These are phyloP conservation scores for Cytospora chrysosperma DNA, from an alignment of 2,329 filamentous ascomycete genomes.

Conservation along the genomic window DNA sequence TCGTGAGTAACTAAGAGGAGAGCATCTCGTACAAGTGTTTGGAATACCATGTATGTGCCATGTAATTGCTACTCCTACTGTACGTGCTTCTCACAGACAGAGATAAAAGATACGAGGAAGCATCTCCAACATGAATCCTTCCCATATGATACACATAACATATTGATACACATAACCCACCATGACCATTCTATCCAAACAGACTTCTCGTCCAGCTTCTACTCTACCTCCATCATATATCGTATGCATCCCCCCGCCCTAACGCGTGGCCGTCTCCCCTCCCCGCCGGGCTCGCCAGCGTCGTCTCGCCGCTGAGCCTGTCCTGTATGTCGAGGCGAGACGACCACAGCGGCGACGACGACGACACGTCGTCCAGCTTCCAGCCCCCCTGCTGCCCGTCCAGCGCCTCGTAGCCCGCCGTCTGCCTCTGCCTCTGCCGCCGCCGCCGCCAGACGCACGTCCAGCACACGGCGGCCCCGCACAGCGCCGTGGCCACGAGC, in stretches of 20 bases:
- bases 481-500: conserved; percentile 6
- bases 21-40: too few species aligned
- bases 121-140: too few species aligned
- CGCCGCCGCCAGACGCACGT: conserved; percentile 7
- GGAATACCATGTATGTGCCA: too few species aligned
- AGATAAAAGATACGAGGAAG: too few species aligned
- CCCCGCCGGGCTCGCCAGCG: background rate
- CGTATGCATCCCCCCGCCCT: background rate
- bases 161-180: background rate
- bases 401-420: background rate
- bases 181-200: background rate
- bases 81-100: too few species aligned
- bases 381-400: background rate
- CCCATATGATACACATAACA: too few species aligned
- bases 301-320: background rate
- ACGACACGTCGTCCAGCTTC: background rate
- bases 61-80: too few species aligned
- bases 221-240: too few species aligned
- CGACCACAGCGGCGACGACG: too few species aligned
- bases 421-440: too few species aligned
- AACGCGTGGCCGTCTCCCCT: background rate
- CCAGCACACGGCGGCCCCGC: conserved; percentile 18
- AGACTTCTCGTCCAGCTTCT: background rate
- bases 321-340: background rate
- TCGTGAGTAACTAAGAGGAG: too few species aligned